A percentile compares a stretch with the other conserved stretches of the same genome.
These are phyloP conservation scores for Talaromyces proteolyticus DNA, from an alignment of 495 filamentous ascomycete species.

Conservation along the genomic window DNA sequence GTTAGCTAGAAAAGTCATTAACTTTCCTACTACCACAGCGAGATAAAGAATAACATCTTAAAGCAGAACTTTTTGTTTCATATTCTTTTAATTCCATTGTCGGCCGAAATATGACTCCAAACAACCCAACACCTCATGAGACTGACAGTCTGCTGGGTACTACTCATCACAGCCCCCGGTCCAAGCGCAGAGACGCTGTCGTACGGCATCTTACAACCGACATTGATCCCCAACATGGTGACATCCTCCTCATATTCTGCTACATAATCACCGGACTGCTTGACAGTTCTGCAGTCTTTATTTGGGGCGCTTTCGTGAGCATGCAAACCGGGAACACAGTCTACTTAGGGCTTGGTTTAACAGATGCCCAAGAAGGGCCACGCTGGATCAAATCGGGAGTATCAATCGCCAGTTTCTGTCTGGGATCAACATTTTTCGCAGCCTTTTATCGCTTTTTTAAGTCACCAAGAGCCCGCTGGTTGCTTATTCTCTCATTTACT, in stretches of 20 bases:
- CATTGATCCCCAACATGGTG: constrained; percentile 49
- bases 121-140: too few relatives aligned
- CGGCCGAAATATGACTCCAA: too few relatives aligned
- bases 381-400: constrained; percentile 64
- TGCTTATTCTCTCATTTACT: constrained; percentile 55
- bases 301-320: constrained; percentile 71
- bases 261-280: constrained; percentile 70
- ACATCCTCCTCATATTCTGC: constrained; percentile 57
- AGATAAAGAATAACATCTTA: too few relatives aligned
- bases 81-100: too few relatives aligned
- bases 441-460: constrained; percentile 53
- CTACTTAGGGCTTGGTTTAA: constrained; percentile 63
- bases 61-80: too few relatives aligned
- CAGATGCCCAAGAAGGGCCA: constrained; percentile 30
- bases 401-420: constrained; percentile 58
- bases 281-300: constrained; percentile 64
- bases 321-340: constrained; percentile 83
- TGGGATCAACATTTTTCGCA: constrained; percentile 60
- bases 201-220: constrained; percentile 38
- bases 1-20: too few relatives aligned
- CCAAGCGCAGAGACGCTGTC: constrained; percentile 4
- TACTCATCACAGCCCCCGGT: neutral
- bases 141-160: neutral
- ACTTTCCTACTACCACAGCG: too few relatives aligned
- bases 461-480: constrained; percentile 50